phyloP scores from a whole-genome alignment of 2,329 filamentous ascomycete species.

The Pyrenophora seminiperda region DNA sequence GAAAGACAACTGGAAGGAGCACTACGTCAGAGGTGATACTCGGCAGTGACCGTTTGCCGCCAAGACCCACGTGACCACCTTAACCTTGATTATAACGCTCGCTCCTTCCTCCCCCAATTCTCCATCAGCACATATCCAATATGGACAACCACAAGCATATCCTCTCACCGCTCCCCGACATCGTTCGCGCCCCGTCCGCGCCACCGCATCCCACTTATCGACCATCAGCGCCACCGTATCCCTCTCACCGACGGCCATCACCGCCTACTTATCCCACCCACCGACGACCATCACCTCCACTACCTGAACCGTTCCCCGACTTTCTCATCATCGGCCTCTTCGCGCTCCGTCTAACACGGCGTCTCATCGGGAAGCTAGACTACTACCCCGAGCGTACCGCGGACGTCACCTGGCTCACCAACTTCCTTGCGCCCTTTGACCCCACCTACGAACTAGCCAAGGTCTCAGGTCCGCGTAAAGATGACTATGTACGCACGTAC shows the following conservation, averaged over 20 bases:
- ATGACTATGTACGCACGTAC: slow-evolving; percentile 24
- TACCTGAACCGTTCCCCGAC: slow-evolving; percentile 1
- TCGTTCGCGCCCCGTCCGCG: not conserved
- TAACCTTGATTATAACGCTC: not conserved
- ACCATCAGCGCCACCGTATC: not conserved
- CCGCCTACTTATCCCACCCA: too few species aligned
- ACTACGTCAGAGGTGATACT: too few species aligned
- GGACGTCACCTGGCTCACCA: slow-evolving; percentile 28
- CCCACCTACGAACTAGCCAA: slow-evolving; percentile 23
- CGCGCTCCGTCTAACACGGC: slow-evolving; percentile 26
- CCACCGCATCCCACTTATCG: not conserved
- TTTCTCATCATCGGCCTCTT: slow-evolving; percentile 37
- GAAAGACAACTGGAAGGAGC: too few species aligned
- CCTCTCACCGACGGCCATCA: not conserved
- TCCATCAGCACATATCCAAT: not conserved
- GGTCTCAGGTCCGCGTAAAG: slow-evolving; percentile 17
- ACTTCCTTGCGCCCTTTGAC: slow-evolving; percentile 25
- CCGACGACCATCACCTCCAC: too few species aligned
- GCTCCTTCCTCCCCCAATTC: not conserved
- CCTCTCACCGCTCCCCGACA: slow-evolving; percentile 1
- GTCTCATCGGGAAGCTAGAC: slow-evolving; percentile 22
- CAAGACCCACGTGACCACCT: not conserved
- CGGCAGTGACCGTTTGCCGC: not conserved
- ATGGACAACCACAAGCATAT: slow-evolving; percentile 1
- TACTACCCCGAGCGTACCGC: slow-evolving; percentile 16